Conservation (phyloP, 2,329 filamentous ascomycete genomes). For the Podosphaera fusca region DNA sequence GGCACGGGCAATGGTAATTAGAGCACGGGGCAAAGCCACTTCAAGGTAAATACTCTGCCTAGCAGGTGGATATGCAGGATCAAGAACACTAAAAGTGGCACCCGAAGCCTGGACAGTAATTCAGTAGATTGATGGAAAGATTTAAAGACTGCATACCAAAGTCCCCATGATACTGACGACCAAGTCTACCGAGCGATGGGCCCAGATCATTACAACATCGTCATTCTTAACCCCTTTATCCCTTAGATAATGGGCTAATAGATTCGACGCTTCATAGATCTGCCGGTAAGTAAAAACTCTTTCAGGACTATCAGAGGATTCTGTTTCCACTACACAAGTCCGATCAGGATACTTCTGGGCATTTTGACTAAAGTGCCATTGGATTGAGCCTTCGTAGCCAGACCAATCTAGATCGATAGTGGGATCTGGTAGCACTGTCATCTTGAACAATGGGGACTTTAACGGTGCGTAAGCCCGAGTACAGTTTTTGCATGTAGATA, state of each 20-base stretch:
- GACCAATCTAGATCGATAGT: slow-evolving; percentile 35
- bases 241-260: slow-evolving; percentile 56
- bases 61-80: slow-evolving; percentile 62
- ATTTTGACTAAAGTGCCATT: slow-evolving; percentile 33
- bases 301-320: slow-evolving; percentile 26
- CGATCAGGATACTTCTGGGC: slow-evolving; percentile 40
- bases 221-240: slow-evolving; percentile 49
- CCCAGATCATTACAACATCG: slow-evolving; percentile 86
- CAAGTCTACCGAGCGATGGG: slow-evolving; percentile 58
- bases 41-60: slow-evolving; percentile 68
- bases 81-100: slow-evolving; percentile 42
- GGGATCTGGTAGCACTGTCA: slow-evolving; percentile 25
- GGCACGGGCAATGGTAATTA: slow-evolving; percentile 53
- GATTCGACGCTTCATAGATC: slow-evolving; percentile 67
- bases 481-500: too few species aligned
- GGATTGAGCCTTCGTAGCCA: slow-evolving; percentile 33
- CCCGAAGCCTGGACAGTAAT: slow-evolving; percentile 17
- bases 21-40: slow-evolving; percentile 47
- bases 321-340: slow-evolving; percentile 44
- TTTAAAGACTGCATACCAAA: slow-evolving; percentile 18
- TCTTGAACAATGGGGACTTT: background rate
- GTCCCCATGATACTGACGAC: slow-evolving; percentile 64
- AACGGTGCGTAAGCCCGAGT: too few species aligned
- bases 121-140: background rate
- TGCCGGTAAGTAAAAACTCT: slow-evolving; percentile 62